Evolutionary conservation across 176 grass and related monocot species (phyloP), one percentile per base, ranked within the genome.

Genomic region (Puya raimondii): DNA sequence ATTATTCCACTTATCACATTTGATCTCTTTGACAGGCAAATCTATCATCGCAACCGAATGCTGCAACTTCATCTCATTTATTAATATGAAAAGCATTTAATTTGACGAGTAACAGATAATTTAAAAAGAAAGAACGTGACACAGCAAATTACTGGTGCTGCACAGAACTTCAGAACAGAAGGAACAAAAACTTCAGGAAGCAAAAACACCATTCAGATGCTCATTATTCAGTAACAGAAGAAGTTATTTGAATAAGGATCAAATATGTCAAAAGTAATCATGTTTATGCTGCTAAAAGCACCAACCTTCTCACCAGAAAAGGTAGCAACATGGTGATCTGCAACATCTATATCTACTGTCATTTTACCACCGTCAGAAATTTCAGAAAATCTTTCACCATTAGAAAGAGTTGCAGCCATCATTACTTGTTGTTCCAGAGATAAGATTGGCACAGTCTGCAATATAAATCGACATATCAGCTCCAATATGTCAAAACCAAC

Each of bases 311-410:
- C 49, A 64, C 88, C 86, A 57, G 72, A 7, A 73, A 53, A 61
- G 5, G 17, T 3, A 49, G 70, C 72, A 76, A 58, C 14, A 79
- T 84, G 53, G 72, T 70, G 72, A 71, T 66, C 65, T 67, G 2
- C 33, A 64, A 61, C 58, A 51, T 72, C 80, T 58, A 70, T 50
- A 64, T 57, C 65, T 15, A 51, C 80, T 48, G 64, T 49, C 49
- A 50, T 78, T 72, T 79, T 67, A 80, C 74, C 78, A 74, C 21
- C 72, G 63, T 83, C 81, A 65, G 82, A 79, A 64, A 97, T 92
- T 74, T 83, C 86, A 86, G 81, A 92, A 83, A 90, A 97, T 65
- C 84, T 87, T 83, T 92, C 93, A 48, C 72, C 72, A 42, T 90
- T 74, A 50, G 79, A 80, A 72, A 92, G 86, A 75, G 57, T 50